phyloP scores from a whole-genome alignment of 2,329 filamentous ascomycete genomes.

The Epichloe bromicola region DNA sequence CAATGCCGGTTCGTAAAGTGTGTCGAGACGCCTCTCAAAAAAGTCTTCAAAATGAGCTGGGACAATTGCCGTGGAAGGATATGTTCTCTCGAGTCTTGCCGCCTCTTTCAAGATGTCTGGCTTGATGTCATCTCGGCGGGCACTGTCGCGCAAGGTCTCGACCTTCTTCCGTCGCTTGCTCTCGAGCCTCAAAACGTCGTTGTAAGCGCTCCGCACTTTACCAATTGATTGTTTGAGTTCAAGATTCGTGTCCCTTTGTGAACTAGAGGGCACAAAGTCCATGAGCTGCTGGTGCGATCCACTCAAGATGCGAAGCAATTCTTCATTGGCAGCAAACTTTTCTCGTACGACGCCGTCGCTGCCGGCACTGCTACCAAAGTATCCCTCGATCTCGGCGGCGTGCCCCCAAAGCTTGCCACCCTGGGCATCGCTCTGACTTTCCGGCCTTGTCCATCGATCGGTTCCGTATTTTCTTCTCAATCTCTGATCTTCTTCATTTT shows the following conservation, averaged over 20 bases:
- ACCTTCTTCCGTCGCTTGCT: slow-evolving; percentile 67
- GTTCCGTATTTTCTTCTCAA: slow-evolving; percentile 72
- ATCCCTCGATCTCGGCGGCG: slow-evolving; percentile 69
- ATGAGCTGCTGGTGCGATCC: slow-evolving; percentile 72
- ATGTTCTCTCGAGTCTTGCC: slow-evolving; percentile 71
- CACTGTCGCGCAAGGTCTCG: slow-evolving; percentile 65
- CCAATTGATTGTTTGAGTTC: slow-evolving; percentile 68
- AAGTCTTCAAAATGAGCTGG: slow-evolving; percentile 86
- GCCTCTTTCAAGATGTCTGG: slow-evolving; percentile 72
- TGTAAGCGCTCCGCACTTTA: slow-evolving; percentile 64
- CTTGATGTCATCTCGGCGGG: slow-evolving; percentile 79
- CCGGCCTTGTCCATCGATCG: slow-evolving; percentile 63
- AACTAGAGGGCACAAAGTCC: slow-evolving; percentile 78
- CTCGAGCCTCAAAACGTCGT: slow-evolving; percentile 75
- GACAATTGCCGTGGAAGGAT: slow-evolving; percentile 71
- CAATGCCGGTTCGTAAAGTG: slow-evolving; percentile 65
- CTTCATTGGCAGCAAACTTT: slow-evolving; percentile 66
- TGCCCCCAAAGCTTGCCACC: slow-evolving; percentile 60
- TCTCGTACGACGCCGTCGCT: slow-evolving; percentile 53
- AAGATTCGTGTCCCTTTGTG: slow-evolving; percentile 65
- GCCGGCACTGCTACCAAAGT: slow-evolving; percentile 54
- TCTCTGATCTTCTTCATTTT: slow-evolving; percentile 71
- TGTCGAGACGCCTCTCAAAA: slow-evolving; percentile 67
- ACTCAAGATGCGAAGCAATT: slow-evolving; percentile 60
- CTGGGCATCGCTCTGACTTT: slow-evolving; percentile 55